phyloP scores from a whole-genome alignment of 345 rosid genomes.

The Acer campestre region DNA sequence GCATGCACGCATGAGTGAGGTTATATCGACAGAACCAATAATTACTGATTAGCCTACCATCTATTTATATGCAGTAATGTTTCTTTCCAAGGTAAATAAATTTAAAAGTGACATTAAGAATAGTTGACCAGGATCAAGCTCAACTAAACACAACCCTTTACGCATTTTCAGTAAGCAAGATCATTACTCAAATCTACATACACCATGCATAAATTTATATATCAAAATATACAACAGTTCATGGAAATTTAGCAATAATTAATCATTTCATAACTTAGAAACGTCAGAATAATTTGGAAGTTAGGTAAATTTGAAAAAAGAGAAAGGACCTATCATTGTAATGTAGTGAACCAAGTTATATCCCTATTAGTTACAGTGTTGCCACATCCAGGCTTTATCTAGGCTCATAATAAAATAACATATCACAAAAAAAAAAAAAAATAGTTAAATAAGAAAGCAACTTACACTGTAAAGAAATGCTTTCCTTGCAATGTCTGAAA shows the following conservation, averaged over 20 bases:
- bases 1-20: neutral
- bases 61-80: neutral
- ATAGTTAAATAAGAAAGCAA: conserved; percentile 20
- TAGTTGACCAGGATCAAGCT: neutral
- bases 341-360: neutral
- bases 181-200: neutral
- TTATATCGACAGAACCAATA: neutral
- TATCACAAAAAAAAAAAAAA: neutral
- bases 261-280: neutral
- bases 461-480: conserved; percentile 98
- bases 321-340: neutral
- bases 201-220: neutral
- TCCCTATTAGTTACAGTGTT: neutral
- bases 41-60: conserved; percentile 2
- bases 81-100: neutral
- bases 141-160: neutral
- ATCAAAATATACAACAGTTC: neutral
- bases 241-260: neutral
- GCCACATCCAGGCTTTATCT: neutral
- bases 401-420: neutral
- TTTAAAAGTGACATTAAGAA: neutral
- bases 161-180: neutral
- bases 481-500: conserved; percentile 93
- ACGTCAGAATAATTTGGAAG: neutral
- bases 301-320: neutral